These are phyloP conservation scores for Quambalaria eucalypti DNA, from an alignment of 1,284 basidiomycete species.

Conservation along the genomic window DNA sequence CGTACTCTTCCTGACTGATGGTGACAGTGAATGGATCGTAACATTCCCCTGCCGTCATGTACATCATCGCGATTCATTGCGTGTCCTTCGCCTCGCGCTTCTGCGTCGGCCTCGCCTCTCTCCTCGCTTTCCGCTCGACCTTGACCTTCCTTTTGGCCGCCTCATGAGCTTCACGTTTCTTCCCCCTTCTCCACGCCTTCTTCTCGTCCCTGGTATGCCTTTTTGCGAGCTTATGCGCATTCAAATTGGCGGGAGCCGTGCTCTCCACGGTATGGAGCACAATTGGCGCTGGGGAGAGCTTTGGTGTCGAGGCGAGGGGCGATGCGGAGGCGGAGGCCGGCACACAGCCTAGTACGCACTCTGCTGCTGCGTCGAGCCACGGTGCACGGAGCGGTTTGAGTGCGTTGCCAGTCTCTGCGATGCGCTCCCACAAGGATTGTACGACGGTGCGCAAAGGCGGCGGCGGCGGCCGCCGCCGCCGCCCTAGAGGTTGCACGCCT, in stretches of 20 bases:
- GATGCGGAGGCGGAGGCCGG: not conserved
- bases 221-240: conserved; percentile 13
- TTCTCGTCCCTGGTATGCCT: conserved; percentile 8
- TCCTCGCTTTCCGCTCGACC: not conserved
- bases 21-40: too few relatives aligned
- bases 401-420: not conserved
- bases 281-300: not conserved
- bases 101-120: not conserved
- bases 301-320: not conserved
- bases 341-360: conserved; percentile 5
- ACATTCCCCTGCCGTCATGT: too few relatives aligned
- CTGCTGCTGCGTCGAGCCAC: conserved; percentile 15
- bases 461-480: too few relatives aligned
- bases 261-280: conserved; percentile 7
- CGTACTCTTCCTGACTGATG: too few relatives aligned
- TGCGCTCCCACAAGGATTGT: conserved; percentile 2
- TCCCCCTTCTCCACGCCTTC: not conserved
- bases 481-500: too few relatives aligned
- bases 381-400: conserved; percentile 6
- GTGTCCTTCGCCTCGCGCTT: too few relatives aligned
- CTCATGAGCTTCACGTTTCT: not conserved
- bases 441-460: too few relatives aligned
- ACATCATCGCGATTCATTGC: too few relatives aligned
- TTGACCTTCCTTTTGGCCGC: not conserved
- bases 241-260: conserved; percentile 17